Evolutionary conservation across 495 filamentous ascomycete species (phyloP), one percentile per base, ranked within the genome.

Genomic region (Penicillium tannophilum): DNA sequence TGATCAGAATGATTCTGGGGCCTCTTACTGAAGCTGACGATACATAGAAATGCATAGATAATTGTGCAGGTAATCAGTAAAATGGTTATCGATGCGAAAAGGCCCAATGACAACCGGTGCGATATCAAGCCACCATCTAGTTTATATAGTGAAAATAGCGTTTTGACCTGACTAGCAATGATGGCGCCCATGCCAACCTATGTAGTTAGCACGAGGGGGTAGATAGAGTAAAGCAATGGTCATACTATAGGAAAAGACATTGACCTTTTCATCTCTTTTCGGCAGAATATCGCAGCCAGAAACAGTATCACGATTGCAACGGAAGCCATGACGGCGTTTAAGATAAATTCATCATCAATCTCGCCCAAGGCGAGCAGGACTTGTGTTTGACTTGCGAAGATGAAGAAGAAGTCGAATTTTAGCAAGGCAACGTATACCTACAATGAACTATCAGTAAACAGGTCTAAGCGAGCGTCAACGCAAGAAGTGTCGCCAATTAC

Each of bases 351-450:
- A 24, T 58, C 52, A 20, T 51, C 20, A 6, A 47, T 6, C 10
- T 60, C 26, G 17, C 39, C 20, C 16, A 66, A 41, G 6, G 55
- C 52, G 14, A 66, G 60, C 6, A 66, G 47, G 17, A 66, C 30
- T 46, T 66, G 61, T 10, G 63, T 57, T 55, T 66, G 63, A 43
- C 50, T 66, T 43, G 60, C 61, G 23, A 66, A 66, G 2, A 66
- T 51, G 17, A 66, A 66, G 45, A 63, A 66, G 46, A 63, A 66
- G 12, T 66, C 61, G 41, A 66, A 66, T 46, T 66, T 66, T 5
- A 66, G 47, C 4, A 66, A 57, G 8, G 63, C 54, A 14, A 66
- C 63, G 39, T 60, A 66, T 2, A 66, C 63, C 63, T 66, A 20
- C 7, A 30, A 17, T 0, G 7, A 24, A 30, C 20, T 44, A 16